Evolutionary conservation across 257 asterid species (phyloP).

Genomic region (Ocimum tenuiflorum): DNA sequence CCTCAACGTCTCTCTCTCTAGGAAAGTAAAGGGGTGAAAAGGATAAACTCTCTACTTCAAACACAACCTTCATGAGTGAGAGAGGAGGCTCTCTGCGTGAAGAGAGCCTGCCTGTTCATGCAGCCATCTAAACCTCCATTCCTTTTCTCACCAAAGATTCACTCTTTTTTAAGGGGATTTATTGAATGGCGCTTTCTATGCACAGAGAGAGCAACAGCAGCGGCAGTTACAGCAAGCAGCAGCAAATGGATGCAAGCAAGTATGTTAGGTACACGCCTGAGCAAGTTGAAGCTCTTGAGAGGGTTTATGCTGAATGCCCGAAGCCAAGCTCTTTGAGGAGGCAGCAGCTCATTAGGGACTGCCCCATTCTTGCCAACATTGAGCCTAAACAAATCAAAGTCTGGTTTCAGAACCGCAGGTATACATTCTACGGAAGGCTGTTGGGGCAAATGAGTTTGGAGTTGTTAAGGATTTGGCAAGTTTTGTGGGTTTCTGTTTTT

Average conservation of each 20-base stretch:
- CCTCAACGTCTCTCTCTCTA: neutral
- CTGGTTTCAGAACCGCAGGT: conserved; percentile 99
- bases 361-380: conserved; percentile 76
- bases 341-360: conserved; percentile 88
- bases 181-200: conserved; percentile 47
- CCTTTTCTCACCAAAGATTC: neutral
- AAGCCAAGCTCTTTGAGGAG: conserved; percentile 90
- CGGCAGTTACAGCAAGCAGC: conserved; percentile 39
- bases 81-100: conserved; percentile 83
- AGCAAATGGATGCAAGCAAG: conserved; percentile 80
- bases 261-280: conserved; percentile 95
- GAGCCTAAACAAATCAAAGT: conserved; percentile 99
- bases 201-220: conserved; percentile 54
- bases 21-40: neutral
- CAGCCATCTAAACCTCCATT: conserved; percentile 28
- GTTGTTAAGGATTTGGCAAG: neutral
- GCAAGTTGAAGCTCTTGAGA: conserved; percentile 93
- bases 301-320: conserved; percentile 88
- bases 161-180: neutral
- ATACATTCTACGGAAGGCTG: neutral
- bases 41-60: neutral
- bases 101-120: conserved; percentile 86
- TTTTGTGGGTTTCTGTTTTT: neutral
- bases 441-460: neutral
- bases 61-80: conserved; percentile 52